phyloP scores from a whole-genome alignment of 106 monocot genomes.

The Allium fistulosum region DNA sequence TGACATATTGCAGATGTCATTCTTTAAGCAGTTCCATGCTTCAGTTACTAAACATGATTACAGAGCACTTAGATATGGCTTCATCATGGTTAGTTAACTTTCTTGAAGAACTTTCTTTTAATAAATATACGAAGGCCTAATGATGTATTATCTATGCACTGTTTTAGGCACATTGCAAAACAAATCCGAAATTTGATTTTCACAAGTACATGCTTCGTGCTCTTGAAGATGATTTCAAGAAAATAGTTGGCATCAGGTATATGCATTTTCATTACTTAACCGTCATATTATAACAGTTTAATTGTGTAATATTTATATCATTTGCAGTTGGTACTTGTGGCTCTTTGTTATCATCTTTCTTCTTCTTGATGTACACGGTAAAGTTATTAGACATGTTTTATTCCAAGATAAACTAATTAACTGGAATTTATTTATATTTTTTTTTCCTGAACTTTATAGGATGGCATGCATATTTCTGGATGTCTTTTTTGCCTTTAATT shows the following conservation, averaged over 20 bases:
- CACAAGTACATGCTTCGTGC: conserved; percentile 84
- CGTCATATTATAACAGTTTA: neutral
- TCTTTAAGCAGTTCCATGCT: conserved; percentile 76
- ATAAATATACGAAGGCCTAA: neutral
- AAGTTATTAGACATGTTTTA: no score
- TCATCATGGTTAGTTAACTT: conserved; percentile 41
- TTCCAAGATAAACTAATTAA: no score
- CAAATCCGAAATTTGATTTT: conserved; percentile 55
- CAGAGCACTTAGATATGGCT: conserved; percentile 56
- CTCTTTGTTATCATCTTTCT: conserved; percentile 84
- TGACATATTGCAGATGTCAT: conserved; percentile 57
- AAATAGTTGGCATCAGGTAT: conserved; percentile 82
- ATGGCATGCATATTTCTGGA: conserved; percentile 91
- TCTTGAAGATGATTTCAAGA: conserved; percentile 78
- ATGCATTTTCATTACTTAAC: neutral
- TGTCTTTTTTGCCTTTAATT: conserved; percentile 78
- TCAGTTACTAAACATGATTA: conserved; percentile 86
- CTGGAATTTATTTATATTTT: no score
- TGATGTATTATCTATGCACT: neutral
- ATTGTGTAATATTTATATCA: conserved; percentile 1
- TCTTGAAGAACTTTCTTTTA: neutral
- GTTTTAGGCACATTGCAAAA: conserved; percentile 42
- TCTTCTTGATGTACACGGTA: conserved; percentile 68
- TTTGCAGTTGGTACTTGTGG: conserved; percentile 90
- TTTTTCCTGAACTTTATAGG: conserved; percentile 28